Percentiles rank a stretch among this genome's conserved stretches.
Evolutionary conservation across 2,329 filamentous ascomycete species (phyloP).

Genomic region (Hymenotorrendiella dingleyae): DNA sequence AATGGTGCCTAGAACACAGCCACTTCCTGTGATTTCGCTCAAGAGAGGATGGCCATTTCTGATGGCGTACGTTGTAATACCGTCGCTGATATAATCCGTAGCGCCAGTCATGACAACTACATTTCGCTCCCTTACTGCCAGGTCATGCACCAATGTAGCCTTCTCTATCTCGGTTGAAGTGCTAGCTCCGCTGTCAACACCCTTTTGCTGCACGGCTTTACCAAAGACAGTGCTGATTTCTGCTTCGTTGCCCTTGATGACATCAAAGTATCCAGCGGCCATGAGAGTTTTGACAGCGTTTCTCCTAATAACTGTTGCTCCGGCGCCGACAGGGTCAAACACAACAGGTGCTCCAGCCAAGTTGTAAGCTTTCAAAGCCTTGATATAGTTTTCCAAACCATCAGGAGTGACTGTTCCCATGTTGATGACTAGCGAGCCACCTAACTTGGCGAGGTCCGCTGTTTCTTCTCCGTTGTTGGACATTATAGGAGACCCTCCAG

Average conservation of each 20-base stretch:
- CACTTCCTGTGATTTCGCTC: conserved; percentile 68
- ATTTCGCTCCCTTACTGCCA: conserved; percentile 64
- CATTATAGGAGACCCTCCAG: conserved; percentile 93
- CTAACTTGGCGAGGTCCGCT: conserved; percentile 67
- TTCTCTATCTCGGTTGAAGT: conserved; percentile 48
- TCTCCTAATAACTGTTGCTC: conserved; percentile 70
- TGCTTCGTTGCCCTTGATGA: conserved; percentile 92
- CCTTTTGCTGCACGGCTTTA: conserved; percentile 59
- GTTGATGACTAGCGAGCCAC: conserved; percentile 80
- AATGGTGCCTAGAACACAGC: conserved; percentile 79
- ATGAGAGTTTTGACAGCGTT: conserved; percentile 67
- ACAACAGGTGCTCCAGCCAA: conserved; percentile 66
- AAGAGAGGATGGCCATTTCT: conserved; percentile 71
- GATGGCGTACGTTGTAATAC: conserved; percentile 58
- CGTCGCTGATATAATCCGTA: conserved; percentile 74
- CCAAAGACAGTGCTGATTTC: conserved; percentile 74
- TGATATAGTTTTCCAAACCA: conserved; percentile 62
- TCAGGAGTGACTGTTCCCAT: conserved; percentile 88
- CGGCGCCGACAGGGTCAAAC: conserved; percentile 85
- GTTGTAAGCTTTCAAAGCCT: conserved; percentile 79
- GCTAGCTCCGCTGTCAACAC: conserved; percentile 71
- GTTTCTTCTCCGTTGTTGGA: conserved; percentile 81
- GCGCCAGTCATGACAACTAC: conserved; percentile 78
- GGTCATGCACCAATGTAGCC: conserved; percentile 53
- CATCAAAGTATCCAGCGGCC: conserved; percentile 67